A percentile compares a stretch with the other conserved stretches of the same genome.
These are phyloP conservation scores for Diaporthe citri DNA, from an alignment of 2,329 filamentous ascomycete genomes.

Conservation along the genomic window DNA sequence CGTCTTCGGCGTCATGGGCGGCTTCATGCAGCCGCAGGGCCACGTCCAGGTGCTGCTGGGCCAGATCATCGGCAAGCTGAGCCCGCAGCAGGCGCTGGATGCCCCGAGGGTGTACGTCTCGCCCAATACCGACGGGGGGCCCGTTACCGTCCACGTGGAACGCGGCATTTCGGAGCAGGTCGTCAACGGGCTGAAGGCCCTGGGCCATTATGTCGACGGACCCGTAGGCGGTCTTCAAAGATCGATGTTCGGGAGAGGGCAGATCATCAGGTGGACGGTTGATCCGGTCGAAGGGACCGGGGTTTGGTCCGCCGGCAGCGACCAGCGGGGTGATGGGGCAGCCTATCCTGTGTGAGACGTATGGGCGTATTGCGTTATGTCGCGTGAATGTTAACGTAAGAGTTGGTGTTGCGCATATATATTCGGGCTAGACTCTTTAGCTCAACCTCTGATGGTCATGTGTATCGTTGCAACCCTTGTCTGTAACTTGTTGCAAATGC, in stretches of 20 bases:
- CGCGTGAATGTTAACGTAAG: neutral
- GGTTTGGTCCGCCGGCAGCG: slow-evolving; percentile 91
- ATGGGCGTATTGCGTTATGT: neutral
- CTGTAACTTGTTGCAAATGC: slow-evolving; percentile 11
- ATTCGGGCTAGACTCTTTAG: neutral
- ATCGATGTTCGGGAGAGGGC: slow-evolving; percentile 84
- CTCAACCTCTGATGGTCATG: neutral
- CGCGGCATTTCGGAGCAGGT: slow-evolving; percentile 81
- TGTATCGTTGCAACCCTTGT: neutral
- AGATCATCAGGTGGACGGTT: slow-evolving; percentile 83
- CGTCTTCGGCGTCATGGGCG: slow-evolving; percentile 97
- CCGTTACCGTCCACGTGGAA: slow-evolving; percentile 81
- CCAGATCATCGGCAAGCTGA: slow-evolving; percentile 84
- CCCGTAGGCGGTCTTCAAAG: slow-evolving; percentile 76
- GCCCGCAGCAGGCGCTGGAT: slow-evolving; percentile 90
- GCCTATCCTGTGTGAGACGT: slow-evolving; percentile 64
- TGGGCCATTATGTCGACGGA: slow-evolving; percentile 78
- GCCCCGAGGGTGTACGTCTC: slow-evolving; percentile 92
- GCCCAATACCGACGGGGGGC: slow-evolving; percentile 75
- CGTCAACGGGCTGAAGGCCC: slow-evolving; percentile 72
- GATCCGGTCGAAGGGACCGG: slow-evolving; percentile 76
- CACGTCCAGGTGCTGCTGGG: slow-evolving; percentile 94
- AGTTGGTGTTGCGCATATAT: neutral
- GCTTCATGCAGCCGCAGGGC: slow-evolving; percentile 98
- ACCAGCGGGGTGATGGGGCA: slow-evolving; percentile 85